A percentile compares a stretch with the other conserved stretches of the same genome.
These are phyloP conservation scores for Moringa oleifera DNA, from an alignment of 345 rosid species.

Conservation along the genomic window DNA sequence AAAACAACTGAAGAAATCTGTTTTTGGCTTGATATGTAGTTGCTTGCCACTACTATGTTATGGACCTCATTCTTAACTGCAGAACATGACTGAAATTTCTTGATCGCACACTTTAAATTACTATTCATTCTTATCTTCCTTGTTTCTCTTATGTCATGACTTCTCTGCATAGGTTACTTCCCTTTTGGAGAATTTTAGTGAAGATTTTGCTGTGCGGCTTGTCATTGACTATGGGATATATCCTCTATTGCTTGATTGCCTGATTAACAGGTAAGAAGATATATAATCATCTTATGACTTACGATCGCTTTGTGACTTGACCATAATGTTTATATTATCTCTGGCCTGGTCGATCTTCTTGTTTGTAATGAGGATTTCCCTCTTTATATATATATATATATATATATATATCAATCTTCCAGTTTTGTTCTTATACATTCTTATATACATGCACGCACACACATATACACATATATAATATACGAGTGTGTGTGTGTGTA, in stretches of 20 bases:
- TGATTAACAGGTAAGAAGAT: conserved; percentile 51
- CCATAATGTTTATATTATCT: not conserved
- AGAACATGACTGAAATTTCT: not conserved
- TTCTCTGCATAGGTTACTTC: conserved; percentile 43
- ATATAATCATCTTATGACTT: too few species aligned
- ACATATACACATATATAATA: too few species aligned
- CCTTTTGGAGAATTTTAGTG: conserved; percentile 51
- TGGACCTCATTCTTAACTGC: not conserved
- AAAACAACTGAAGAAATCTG: too few species aligned
- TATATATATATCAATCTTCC: not conserved
- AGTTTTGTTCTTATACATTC: too few species aligned
- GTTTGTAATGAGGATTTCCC: not conserved
- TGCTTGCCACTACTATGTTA: too few species aligned
- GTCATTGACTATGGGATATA: conserved; percentile 48
- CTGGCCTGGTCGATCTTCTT: not conserved
- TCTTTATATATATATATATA: not conserved
- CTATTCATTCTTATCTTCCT: not conserved
- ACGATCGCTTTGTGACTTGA: not conserved
- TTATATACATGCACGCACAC: too few species aligned
- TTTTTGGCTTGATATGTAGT: too few species aligned
- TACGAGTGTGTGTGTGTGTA: too few species aligned
- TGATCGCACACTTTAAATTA: not conserved
- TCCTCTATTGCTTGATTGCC: conserved; percentile 72
- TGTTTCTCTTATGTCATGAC: conserved; percentile 1
- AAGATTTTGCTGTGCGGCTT: conserved; percentile 41